phyloP scores from a whole-genome alignment of 345 rosid species.

The Brassica cretica region DNA sequence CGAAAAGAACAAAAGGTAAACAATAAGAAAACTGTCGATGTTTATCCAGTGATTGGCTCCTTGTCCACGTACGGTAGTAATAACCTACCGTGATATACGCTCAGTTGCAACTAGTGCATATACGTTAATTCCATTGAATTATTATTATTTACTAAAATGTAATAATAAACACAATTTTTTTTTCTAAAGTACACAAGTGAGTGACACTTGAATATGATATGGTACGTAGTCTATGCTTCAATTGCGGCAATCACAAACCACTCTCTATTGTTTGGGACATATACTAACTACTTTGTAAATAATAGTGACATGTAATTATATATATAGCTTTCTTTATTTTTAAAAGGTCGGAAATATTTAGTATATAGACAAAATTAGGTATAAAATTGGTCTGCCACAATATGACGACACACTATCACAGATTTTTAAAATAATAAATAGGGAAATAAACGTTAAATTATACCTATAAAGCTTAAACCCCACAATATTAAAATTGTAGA shows the following conservation, averaged over 20 bases:
- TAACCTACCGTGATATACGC: constrained; percentile 27
- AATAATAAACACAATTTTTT: neutral
- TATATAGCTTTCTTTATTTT: constrained; percentile 15
- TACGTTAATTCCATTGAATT: neutral
- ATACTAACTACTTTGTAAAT: neutral
- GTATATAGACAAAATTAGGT: constrained; percentile 37
- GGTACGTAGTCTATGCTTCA: constrained; percentile 39
- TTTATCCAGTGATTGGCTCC: constrained; percentile 37
- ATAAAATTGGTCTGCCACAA: constrained; percentile 24
- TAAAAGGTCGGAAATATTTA: neutral
- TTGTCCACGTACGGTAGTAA: constrained; percentile 15
- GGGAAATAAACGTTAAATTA: neutral
- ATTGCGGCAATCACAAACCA: constrained; percentile 41
- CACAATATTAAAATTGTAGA: neutral
- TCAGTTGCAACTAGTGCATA: constrained; percentile 6
- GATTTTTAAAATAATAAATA: constrained; percentile 9
- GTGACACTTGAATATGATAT: constrained; percentile 32
- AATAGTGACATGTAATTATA: constrained; percentile 25
- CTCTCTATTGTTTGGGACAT: constrained; percentile 6
- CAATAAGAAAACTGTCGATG: neutral
- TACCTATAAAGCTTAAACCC: neutral
- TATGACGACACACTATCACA: constrained; percentile 6
- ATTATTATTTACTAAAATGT: neutral
- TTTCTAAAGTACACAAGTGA: constrained; percentile 13
- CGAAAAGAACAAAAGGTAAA: neutral